phyloP scores from a whole-genome alignment of 768 basidiomycete species.

The Phlebiopsis gigantea region DNA sequence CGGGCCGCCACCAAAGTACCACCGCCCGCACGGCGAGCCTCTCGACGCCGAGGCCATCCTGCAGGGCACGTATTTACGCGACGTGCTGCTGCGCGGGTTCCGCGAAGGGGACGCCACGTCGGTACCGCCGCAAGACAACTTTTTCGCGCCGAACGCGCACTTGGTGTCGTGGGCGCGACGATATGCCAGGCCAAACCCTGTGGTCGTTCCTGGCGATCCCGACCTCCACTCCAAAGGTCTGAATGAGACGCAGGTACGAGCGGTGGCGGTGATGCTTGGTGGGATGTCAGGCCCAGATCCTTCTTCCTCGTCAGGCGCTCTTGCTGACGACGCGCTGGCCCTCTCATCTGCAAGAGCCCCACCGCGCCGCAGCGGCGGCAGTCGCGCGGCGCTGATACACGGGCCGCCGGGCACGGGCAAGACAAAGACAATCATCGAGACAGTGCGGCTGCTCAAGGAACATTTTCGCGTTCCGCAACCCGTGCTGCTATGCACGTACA shows the following conservation, averaged over 20 bases:
- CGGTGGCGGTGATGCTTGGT: constrained; percentile 81
- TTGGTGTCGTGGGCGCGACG: constrained; percentile 81
- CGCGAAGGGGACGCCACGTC: neutral
- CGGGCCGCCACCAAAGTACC: neutral
- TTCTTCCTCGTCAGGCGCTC: neutral
- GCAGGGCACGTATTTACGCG: constrained; percentile 68
- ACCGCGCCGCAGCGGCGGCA: neutral
- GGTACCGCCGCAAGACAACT: constrained; percentile 20
- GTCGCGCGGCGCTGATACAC: neutral
- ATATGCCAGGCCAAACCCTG: constrained; percentile 52
- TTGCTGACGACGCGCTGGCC: constrained; percentile 2
- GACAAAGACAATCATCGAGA: constrained; percentile 87
- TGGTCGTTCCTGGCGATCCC: constrained; percentile 77
- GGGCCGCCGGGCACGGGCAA: constrained; percentile 83
- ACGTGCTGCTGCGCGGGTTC: constrained; percentile 62
- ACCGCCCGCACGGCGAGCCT: constrained; percentile 5
- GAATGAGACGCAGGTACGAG: constrained; percentile 74
- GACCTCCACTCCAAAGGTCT: constrained; percentile 40
- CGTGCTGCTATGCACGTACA: constrained; percentile 89
- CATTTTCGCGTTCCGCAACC: constrained; percentile 83
- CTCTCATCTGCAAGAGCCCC: constrained; percentile 44
- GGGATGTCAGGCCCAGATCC: neutral
- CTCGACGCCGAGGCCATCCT: constrained; percentile 47
- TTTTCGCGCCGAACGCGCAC: constrained; percentile 66
- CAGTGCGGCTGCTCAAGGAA: constrained; percentile 72